Evolutionary conservation across 768 basidiomycete genomes (phyloP).

Genomic region (Plicaturopsis crispa): DNA sequence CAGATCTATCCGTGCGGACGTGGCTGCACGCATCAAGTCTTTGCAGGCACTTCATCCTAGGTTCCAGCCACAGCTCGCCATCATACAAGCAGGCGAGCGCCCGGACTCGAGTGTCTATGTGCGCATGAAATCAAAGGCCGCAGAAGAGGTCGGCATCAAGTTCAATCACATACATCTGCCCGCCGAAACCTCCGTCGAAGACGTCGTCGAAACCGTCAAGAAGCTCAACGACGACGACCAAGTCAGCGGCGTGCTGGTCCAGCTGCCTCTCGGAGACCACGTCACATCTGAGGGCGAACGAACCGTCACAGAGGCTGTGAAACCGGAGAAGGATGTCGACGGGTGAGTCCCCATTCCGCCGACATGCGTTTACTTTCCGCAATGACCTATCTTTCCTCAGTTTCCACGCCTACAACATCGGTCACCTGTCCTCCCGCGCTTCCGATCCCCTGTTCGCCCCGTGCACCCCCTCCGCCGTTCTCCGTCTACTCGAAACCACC

Average conservation of each 20-base stretch:
- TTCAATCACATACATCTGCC: slow-evolving; percentile 74
- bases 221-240: slow-evolving; percentile 76
- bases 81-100: slow-evolving; percentile 90
- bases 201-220: slow-evolving; percentile 70
- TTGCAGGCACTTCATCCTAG: slow-evolving; percentile 68
- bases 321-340: slow-evolving; percentile 93
- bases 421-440: slow-evolving; percentile 86
- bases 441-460: slow-evolving; percentile 86
- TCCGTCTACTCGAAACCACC: slow-evolving; percentile 86
- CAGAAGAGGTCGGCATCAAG: slow-evolving; percentile 87
- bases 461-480: slow-evolving; percentile 92
- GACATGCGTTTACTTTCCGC: slow-evolving; percentile 1
- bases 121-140: slow-evolving; percentile 96
- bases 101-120: slow-evolving; percentile 90
- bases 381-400: slow-evolving; percentile 27
- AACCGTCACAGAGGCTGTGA: slow-evolving; percentile 88
- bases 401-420: slow-evolving; percentile 98
- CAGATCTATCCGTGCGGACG: slow-evolving; percentile 75
- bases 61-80: slow-evolving; percentile 84
- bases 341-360: slow-evolving; percentile 46
- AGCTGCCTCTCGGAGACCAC: slow-evolving; percentile 86
- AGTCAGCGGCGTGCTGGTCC: slow-evolving; percentile 88
- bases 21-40: slow-evolving; percentile 60
- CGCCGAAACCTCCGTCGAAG: slow-evolving; percentile 61
- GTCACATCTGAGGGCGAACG: slow-evolving; percentile 79